Base-by-base conservation (phyloP, 768 basidiomycete species). In the Rhodotorula taiwanensis region DNA sequence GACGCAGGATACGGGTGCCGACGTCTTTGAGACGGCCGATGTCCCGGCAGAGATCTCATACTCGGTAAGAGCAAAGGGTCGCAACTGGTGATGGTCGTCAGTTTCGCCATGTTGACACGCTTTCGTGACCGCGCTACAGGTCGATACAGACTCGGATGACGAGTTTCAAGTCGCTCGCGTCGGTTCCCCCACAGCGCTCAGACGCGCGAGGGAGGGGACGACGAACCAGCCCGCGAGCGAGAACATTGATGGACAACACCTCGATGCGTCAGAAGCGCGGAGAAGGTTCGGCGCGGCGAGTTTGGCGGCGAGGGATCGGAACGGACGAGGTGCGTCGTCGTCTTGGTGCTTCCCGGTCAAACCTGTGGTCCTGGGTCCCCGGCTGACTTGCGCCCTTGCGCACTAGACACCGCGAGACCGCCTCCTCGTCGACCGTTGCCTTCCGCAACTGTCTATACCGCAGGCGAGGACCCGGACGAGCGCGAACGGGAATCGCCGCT, bases 11-110 rank as follows among this genome's bases (percentile, higher is more conserved):
- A 88, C 87, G 27, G 89, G 88, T 3, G 89, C 83, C 44, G 91
- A 94, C 75, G 83, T 94, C 48, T 94, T 94, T 73, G 91, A 94
- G 74, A 94, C 91, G 0, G 86, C 88, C 50, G 91, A 94, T 69
- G 79, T 83, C 21, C 72, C 84, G 81, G 20, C 75, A 80, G 21
- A 74, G 81, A 33, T 79, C 81, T 52, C 76, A 77, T 53, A 55
- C 34, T 55, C 62, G 28, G 66, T 67, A 4, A 28, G 69, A 13
- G 14, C 15, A 43, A 23, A 7, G 13, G 21, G 11, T 15, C 42
- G 21, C 49, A 20, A 5, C 44, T 21, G 10, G 47, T 16, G 4
- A 20, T 20, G 8, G 36, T 4, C 31, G 33, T 36, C 20, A 15
- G 5, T 54, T 27, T 47, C 21, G 48, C 18, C 30, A 27, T 25